Evolutionary conservation across 2,329 filamentous ascomycete species (phyloP), one percentile per base, ranked within the genome.

Genomic region (Exophiala bonariae): DNA sequence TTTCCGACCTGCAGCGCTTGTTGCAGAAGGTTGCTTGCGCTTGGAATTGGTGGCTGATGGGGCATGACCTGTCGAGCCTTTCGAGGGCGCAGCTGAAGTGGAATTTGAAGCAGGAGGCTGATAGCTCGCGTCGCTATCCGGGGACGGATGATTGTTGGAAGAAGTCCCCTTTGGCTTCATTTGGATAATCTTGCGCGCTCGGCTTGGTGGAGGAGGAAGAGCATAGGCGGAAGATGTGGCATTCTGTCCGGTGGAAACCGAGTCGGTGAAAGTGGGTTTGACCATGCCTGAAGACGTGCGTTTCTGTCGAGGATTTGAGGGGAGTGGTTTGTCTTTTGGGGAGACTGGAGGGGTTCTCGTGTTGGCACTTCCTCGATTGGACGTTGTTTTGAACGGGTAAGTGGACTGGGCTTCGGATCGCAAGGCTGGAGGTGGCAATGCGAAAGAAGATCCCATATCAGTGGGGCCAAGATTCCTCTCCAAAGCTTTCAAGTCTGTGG

Each of bases 181-280:
- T 71, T 97, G 92, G 49, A 97, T 97, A 65, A 99, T 97, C 73
- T 95, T 97, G 61, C 92, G 85, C 33, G 89, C 88, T 54, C 92
- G 79, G 3, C 91, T 96, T 0, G 93, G 93, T 13, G 92, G 93
- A 8, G 93, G 93, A 16, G 93, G 93, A 13, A 99, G 79, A 8
- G 87, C 80, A 66, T 96, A 95, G 38, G 79, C 74, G 58, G 83
- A 79, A 56, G 82, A 84, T 47, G 75, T 73, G 47, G 70, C 62
- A 11, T 71, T 63, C 40, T 63, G 65, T 11, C 56, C 59, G 9
- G 47, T 39, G 34, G 57, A 54, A 19, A 60, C 58, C 16, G 22
- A 20, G 30, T 42, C 30, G 36, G n/a, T 22, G 61, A 54, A 62
- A 57, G 38, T 51, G 37, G 44, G 17, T 38, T 57, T 57, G 41